A percentile compares a stretch with the other conserved stretches of the same genome.
phyloP scores from a whole-genome alignment of 768 basidiomycete genomes.

The Gloeopeniophorella convolvens region DNA sequence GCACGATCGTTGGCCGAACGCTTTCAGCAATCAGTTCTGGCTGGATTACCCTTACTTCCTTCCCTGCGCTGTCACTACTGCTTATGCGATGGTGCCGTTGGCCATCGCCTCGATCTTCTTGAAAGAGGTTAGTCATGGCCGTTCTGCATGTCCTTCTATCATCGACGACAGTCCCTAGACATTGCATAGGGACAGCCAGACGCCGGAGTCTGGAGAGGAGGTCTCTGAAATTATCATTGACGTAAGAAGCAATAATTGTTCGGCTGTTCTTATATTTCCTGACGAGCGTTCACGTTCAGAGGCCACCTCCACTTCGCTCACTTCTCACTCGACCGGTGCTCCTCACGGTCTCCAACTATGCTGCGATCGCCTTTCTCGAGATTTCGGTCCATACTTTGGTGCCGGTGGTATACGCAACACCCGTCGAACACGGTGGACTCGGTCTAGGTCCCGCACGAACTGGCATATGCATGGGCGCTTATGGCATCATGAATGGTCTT shows the following conservation, averaged over 20 bases:
- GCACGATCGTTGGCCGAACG: slow-evolving; percentile 27
- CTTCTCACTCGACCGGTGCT: slow-evolving; percentile 31
- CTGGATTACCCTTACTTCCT: slow-evolving; percentile 33
- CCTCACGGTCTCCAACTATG: slow-evolving; percentile 33
- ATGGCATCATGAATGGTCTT: slow-evolving; percentile 34
- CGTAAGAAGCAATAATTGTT: not conserved
- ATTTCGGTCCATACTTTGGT: slow-evolving; percentile 34
- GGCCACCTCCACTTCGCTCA: slow-evolving; percentile 21
- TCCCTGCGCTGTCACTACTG: slow-evolving; percentile 28
- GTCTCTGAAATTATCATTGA: not conserved
- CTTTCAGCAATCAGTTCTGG: slow-evolving; percentile 30
- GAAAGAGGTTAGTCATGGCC: slow-evolving; percentile 26
- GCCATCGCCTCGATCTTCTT: slow-evolving; percentile 25
- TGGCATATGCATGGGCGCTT: slow-evolving; percentile 30
- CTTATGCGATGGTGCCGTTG: slow-evolving; percentile 26
- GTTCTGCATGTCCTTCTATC: not conserved
- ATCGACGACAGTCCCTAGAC: not conserved
- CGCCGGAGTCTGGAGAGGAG: not conserved
- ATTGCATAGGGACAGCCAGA: not conserved
- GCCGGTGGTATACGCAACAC: slow-evolving; percentile 37
- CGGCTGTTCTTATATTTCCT: too few species aligned
- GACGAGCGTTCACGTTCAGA: not conserved
- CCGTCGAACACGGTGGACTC: slow-evolving; percentile 33
- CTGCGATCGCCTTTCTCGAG: slow-evolving; percentile 32
- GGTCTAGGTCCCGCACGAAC: slow-evolving; percentile 32